Evolutionary conservation across 225 moss, liverwort and hornwort species (phyloP).

Genomic region (Pseudoscleropodium purum): DNA sequence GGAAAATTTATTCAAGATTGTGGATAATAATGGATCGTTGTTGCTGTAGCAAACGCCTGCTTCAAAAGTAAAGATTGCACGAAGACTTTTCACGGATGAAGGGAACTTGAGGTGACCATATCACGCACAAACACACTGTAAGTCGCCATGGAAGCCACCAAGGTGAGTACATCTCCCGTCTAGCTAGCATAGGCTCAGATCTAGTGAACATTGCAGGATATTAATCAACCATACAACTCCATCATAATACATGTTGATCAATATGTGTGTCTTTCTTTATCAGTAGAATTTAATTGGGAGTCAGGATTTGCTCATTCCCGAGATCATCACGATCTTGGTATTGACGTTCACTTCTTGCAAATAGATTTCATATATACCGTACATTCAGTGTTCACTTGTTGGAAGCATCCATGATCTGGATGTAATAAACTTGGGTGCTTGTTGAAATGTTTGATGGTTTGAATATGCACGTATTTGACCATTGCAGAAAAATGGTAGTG

Average conservation of each 20-base stretch:
- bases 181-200: too few relatives aligned
- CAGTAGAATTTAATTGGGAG: background rate
- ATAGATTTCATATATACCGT: background rate
- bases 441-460: background rate
- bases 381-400: background rate
- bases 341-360: background rate
- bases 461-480: background rate
- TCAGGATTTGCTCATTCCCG: too few relatives aligned
- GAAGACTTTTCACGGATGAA: background rate
- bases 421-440: background rate
- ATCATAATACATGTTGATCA: background rate
- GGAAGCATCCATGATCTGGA: background rate
- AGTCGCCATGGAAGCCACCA: background rate
- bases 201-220: background rate
- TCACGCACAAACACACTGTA: background rate
- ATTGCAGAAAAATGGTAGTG: slow-evolving; percentile 37
- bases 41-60: background rate
- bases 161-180: background rate
- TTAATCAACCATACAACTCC: too few relatives aligned
- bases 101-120: background rate
- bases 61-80: background rate
- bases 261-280: background rate
- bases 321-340: background rate
- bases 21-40: background rate
- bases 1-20: background rate